Percentiles rank a stretch among this genome's conserved stretches.
Conservation (phyloP, 2,329 filamentous ascomycete species). For the Basipetospora chlamydospora region DNA sequence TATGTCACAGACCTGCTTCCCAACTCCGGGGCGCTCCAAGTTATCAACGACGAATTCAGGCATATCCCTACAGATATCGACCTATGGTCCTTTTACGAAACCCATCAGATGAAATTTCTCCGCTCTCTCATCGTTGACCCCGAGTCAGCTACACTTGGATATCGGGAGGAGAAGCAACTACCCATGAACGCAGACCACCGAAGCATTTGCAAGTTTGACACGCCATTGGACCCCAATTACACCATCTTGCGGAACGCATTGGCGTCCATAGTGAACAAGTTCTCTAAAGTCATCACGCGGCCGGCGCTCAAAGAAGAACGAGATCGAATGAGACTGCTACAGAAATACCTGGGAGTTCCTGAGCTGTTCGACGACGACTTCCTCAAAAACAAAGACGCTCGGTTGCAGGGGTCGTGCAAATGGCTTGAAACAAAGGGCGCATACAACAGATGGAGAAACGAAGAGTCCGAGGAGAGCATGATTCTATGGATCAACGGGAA, state of each 20-base stretch:
- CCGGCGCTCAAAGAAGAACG: neutral
- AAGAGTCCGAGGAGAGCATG: constrained; percentile 3
- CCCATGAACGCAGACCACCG: constrained; percentile 16
- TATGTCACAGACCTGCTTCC: constrained; percentile 13
- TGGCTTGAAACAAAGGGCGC: constrained; percentile 10
- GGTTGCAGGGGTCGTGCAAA: constrained; percentile 11
- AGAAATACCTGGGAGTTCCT: neutral
- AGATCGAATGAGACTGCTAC: neutral
- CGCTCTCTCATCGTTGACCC: neutral
- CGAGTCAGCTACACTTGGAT: constrained; percentile 6
- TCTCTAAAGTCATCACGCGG: neutral
- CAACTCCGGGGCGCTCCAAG: constrained; percentile 11
- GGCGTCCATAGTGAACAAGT: neutral
- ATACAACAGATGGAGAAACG: constrained; percentile 10
- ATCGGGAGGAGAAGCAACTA: constrained; percentile 11
- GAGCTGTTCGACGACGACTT: constrained; percentile 10
- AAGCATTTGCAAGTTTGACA: constrained; percentile 16
- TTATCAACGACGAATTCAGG: constrained; percentile 15
- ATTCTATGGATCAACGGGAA: neutral
- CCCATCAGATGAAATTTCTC: constrained; percentile 5
- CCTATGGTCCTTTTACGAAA: constrained; percentile 16
- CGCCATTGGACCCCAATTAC: constrained; percentile 13
- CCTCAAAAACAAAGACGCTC: constrained; percentile 6
- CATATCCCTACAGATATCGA: constrained; percentile 9
- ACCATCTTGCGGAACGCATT: constrained; percentile 8